Base-by-base conservation (phyloP, 2,329 filamentous ascomycete species). In the Epichloe typhina region DNA sequence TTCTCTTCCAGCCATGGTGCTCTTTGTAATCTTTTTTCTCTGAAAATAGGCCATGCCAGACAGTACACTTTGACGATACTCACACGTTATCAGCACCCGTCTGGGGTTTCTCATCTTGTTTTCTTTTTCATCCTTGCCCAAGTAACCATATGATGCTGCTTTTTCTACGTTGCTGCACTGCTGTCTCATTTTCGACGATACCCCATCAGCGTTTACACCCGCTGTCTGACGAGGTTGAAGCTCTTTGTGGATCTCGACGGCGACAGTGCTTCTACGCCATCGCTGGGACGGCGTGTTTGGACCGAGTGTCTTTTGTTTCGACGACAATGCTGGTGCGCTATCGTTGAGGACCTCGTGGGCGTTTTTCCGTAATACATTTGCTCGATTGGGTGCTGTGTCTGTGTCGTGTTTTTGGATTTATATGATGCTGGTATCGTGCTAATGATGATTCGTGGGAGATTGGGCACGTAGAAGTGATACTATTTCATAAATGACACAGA, bases 231-330 rank as follows among this genome's bases (percentile, higher is more conserved):
- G 68, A 70, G 67, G 60, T 58, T 57, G 39, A 47, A 54, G 55
- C 17, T 61, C 52, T 12, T 54, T 41, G 51, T 52, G 57, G 12
- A 15, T 61, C 69, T 75, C 72, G 72, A 72, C 72, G 69, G 72
- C 69, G 71, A 75, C 62, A 75, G 72, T 75, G 72, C 72, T 72
- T 55, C 63, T 75, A 74, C 72, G 73, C 73, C 72, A 75, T 75
- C 67, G 71, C 71, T 71, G 71, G 69, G 72, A 74, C 71, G 72
- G 72, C 66, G 72, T 70, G 67, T 73, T 69, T 69, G 64, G 65
- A 72, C 71, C 68, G 72, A 71, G 70, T 35, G n/a, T 58, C 37
- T 46, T 46, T 63, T 40, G 62, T 61, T 58, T 59, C 55, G 53
- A 60, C 72, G 72, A 77, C 66, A 76, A 76, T 76, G 74, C 74